Base-by-base conservation (phyloP, 805 yeast genomes). In the Candida insectorum region DNA sequence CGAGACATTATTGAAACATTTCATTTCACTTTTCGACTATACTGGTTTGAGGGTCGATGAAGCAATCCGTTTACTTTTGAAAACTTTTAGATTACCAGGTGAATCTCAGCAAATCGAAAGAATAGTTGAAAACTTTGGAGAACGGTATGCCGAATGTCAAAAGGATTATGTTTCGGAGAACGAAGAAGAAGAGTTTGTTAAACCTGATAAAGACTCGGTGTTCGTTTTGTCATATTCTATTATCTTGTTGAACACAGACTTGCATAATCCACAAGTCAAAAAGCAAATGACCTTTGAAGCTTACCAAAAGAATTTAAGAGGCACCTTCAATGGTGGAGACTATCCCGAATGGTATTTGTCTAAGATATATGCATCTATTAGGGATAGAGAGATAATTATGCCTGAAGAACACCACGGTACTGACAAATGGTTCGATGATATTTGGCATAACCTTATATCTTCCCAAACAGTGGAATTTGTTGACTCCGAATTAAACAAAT, bases 371-470 rank as follows among this genome's bases (percentile, higher is more conserved):
- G 63, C 73, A 16, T 83, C 95, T 1, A 89, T 93, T 35, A 73
- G 77, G 40, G 85, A 81, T 36, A 75, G 83, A 33, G 99, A 93
- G 58, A 93, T 93, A 43, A 86, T 93, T 30, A 85, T 94, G 89
- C 97, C 98, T 0, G 97, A 93, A 50, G 98, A 93, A 51, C 97
- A 91, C 48, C 94, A 87, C 53, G 93, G 91, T 11, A 85, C 88
- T 8, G 85, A 87, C 14, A 87, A 84, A 52, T 83, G 95, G 80
- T 91, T 89, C 58, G 97, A 89, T 52, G 91, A 85, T 50, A 69
- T 65, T 19, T 85, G 95, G 95, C 80, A 81, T 45, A 79, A 81
- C 38, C 55, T 84, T 40, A 73, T 85, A 26, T 69, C 75, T 1
- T 70, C 74, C 17, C 75, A 69, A 39, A 65, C 45, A 23, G 18